phyloP scores from a whole-genome alignment of 768 basidiomycete species.

The Kwoniella europaea region DNA sequence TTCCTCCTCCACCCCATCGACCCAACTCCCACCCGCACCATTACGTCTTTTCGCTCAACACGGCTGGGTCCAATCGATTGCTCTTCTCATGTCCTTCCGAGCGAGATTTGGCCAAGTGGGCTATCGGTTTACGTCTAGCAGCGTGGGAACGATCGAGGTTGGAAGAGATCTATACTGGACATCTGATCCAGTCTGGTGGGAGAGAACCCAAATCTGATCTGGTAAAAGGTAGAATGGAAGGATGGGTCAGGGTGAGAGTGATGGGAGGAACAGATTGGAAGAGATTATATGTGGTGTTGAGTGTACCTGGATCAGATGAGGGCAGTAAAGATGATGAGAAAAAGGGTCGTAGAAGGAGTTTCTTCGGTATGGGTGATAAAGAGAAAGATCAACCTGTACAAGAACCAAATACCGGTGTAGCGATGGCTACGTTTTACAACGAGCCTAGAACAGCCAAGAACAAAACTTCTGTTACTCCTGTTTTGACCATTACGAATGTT shows the following conservation, averaged over 20 bases:
- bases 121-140: slow-evolving; percentile 82
- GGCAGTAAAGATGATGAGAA: slow-evolving; percentile 43
- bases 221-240: slow-evolving; percentile 77
- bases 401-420: slow-evolving; percentile 47
- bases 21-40: slow-evolving; percentile 54
- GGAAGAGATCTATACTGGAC: slow-evolving; percentile 97
- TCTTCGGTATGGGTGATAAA: slow-evolving; percentile 51
- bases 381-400: slow-evolving; percentile 44
- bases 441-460: slow-evolving; percentile 55
- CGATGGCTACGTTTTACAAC: slow-evolving; percentile 59
- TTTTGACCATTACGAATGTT: slow-evolving; percentile 72
- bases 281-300: slow-evolving; percentile 80
- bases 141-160: slow-evolving; percentile 94
- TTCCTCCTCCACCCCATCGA: slow-evolving; percentile 58
- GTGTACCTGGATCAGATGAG: slow-evolving; percentile 56
- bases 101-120: slow-evolving; percentile 79
- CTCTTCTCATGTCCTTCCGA: slow-evolving; percentile 83
- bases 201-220: slow-evolving; percentile 68
- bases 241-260: slow-evolving; percentile 85
- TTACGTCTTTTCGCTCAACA: slow-evolving; percentile 86
- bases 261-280: slow-evolving; percentile 99
- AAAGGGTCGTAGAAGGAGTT: slow-evolving; percentile 68
- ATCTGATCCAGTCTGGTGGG: slow-evolving; percentile 70
- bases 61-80: slow-evolving; percentile 86
- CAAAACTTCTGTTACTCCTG: slow-evolving; percentile 73